Percentiles rank a stretch among this genome's conserved stretches.
Conservation (phyloP, 805 yeast genomes). For the Zygosaccharomyces kombuchaensis region DNA sequence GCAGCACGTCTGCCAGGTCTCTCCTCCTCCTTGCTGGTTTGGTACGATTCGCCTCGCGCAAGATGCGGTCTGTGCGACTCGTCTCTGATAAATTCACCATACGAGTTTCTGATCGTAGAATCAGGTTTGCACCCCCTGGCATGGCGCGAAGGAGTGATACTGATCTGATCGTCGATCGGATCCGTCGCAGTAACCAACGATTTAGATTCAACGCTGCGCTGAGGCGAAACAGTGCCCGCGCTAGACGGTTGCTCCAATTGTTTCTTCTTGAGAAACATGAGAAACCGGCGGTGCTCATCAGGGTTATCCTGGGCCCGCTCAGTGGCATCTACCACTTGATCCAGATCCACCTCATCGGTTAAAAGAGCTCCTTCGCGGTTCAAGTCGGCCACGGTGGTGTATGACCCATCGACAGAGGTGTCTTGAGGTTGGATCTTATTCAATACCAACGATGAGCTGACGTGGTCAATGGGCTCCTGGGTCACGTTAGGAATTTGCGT, state of each 20-base stretch:
- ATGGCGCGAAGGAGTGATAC: constrained; percentile 10
- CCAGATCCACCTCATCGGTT: constrained; percentile 33
- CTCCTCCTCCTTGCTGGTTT: constrained; percentile 25
- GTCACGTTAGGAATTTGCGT: constrained; percentile 20
- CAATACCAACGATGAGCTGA: constrained; percentile 12
- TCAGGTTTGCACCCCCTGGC: constrained; percentile 5
- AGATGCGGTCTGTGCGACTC: constrained; percentile 49
- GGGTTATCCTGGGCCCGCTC: constrained; percentile 18
- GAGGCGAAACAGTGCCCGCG: constrained; percentile 12
- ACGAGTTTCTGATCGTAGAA: constrained; percentile 28
- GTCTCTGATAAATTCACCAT: constrained; percentile 29
- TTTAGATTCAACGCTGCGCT: constrained; percentile 14
- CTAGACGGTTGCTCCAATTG: constrained; percentile 11
- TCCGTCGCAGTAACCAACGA: constrained; percentile 30
- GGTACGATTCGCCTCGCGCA: constrained; percentile 76
- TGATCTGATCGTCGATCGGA: constrained; percentile 22
- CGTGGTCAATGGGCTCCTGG: constrained; percentile 11
- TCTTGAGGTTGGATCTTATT: constrained; percentile 17
- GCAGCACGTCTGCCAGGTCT: constrained; percentile 27
- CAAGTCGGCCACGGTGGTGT: constrained; percentile 33
- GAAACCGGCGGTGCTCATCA: constrained; percentile 14
- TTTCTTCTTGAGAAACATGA: constrained; percentile 15
- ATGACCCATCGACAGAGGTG: constrained; percentile 14
- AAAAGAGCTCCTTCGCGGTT: constrained; percentile 35
- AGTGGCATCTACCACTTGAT: constrained; percentile 26